phyloP scores from a whole-genome alignment of 176 grass and related monocot species.

The Avena sativa region DNA sequence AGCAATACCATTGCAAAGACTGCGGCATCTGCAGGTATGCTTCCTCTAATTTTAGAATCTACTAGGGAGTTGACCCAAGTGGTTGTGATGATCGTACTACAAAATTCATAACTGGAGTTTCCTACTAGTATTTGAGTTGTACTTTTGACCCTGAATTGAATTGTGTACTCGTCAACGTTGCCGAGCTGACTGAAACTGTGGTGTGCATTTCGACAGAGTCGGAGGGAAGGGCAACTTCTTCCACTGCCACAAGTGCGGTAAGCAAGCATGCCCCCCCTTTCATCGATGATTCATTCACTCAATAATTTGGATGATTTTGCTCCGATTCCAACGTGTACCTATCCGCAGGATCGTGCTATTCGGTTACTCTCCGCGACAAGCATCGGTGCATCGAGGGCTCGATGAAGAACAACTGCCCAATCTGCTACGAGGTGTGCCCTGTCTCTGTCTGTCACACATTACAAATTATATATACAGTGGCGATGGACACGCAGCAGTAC shows the following conservation, averaged over 20 bases:
- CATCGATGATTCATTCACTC: background rate
- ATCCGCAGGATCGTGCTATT: constrained; percentile 77
- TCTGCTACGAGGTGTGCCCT: constrained; percentile 84
- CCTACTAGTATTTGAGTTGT: too few species aligned
- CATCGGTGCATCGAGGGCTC: constrained; percentile 86
- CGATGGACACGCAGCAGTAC: too few species aligned
- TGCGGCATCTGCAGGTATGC: constrained; percentile 91
- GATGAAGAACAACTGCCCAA: constrained; percentile 87
- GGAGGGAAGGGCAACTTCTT: constrained; percentile 86
- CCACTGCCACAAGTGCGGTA: constrained; percentile 91
- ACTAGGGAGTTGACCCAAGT: background rate
- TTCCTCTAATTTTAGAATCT: background rate
- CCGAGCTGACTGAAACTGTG: constrained; percentile 25
- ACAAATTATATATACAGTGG: background rate
- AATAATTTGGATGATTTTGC: background rate
- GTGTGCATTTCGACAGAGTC: constrained; percentile 52
- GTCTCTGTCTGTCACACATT: background rate
- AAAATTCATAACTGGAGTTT: background rate
- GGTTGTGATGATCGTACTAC: too few species aligned
- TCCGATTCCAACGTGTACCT: background rate
- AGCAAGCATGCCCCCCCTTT: constrained; percentile 6
- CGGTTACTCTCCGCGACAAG: constrained; percentile 60
- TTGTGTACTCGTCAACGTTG: background rate
- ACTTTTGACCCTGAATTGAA: background rate
- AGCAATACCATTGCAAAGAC: constrained; percentile 78